Base-by-base conservation (phyloP, 2,329 filamentous ascomycete species). In the Penicillium paneum region DNA sequence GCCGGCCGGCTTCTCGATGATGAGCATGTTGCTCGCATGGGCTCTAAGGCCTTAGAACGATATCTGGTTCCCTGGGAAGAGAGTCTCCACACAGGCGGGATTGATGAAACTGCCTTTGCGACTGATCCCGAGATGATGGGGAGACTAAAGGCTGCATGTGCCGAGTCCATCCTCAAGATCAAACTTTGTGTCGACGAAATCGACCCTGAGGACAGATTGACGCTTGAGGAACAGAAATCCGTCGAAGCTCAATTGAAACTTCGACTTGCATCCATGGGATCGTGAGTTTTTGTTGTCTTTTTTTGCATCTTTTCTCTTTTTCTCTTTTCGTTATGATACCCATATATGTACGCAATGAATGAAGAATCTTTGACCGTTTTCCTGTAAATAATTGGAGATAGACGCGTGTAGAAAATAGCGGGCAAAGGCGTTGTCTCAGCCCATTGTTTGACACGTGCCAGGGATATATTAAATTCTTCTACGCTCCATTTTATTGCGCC, bases 1-100 rank as follows among this genome's bases (percentile, higher is more conserved):
- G 84, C 90, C 4, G 84, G 83, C 36, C 84, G 90, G 13, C 89
- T 96, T 1, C 87, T 97, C 4, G 92, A 97, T 72, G 86, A 90
- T 68, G 90, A 88, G 73, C 90, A 90, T 46, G 85, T 87, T 0
- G 73, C 85, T n/a, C 84, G 88, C 8, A 83, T 80, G 70, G 85
- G 89, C 0, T 78, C 80, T 19, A 83, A 81, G 11, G 13, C 8
- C 0, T 3, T 12, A 8, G 28, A 24, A 2, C 17, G 12, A 3
- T 49, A 32, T 12, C 28, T 49, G 4, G 19, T 17, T 8, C 28
- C 26, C 28, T 49, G 36, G 8, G 0, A 11, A 7, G 8, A 21
- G 8, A 49, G 46, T 11, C 1, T 10, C 3, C 35, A 40, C 1
- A 12, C 31, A 31, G 46, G 35, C 1, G 46, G 35, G 3, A 32